Conservation (phyloP, 768 basidiomycete species). For the Pleurotus cornucopiae region DNA sequence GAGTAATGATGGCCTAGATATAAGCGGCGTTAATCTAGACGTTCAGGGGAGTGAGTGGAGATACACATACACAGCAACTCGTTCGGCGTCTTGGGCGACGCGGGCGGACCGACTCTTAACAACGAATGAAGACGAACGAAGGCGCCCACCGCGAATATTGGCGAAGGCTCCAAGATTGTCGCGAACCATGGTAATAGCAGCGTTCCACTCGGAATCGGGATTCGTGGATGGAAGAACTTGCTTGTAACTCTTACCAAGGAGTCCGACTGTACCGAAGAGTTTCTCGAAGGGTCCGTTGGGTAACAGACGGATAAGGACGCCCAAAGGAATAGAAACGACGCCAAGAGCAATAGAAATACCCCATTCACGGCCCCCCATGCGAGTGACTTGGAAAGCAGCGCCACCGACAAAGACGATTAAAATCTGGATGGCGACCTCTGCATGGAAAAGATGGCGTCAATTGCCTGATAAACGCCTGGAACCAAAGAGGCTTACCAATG, state of each 20-base stretch:
- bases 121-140: conserved; percentile 83
- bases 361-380: conserved; percentile 83
- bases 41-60: background rate
- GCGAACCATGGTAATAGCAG: conserved; percentile 75
- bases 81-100: conserved; percentile 42
- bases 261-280: conserved; percentile 22
- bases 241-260: conserved; percentile 25
- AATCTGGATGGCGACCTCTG: conserved; percentile 85
- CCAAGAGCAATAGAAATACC: conserved; percentile 89
- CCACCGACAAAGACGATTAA: conserved; percentile 90
- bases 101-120: conserved; percentile 71
- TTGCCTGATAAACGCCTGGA: too few relatives aligned
- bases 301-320: conserved; percentile 71
- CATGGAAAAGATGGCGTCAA: background rate
- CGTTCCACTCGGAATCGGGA: conserved; percentile 67
- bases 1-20: conserved; percentile 24
- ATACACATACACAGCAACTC: conserved; percentile 39
- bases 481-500: conserved; percentile 55
- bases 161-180: conserved; percentile 85
- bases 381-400: conserved; percentile 85
- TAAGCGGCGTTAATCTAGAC: conserved; percentile 7
- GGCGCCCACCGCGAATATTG: conserved; percentile 82
- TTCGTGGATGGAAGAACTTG: conserved; percentile 61
- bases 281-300: conserved; percentile 79
- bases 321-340: conserved; percentile 82